A percentile compares a stretch with the other conserved stretches of the same genome.
Evolutionary conservation across 2,329 filamentous ascomycete species (phyloP).

Genomic region (Penicillium crustosum): DNA sequence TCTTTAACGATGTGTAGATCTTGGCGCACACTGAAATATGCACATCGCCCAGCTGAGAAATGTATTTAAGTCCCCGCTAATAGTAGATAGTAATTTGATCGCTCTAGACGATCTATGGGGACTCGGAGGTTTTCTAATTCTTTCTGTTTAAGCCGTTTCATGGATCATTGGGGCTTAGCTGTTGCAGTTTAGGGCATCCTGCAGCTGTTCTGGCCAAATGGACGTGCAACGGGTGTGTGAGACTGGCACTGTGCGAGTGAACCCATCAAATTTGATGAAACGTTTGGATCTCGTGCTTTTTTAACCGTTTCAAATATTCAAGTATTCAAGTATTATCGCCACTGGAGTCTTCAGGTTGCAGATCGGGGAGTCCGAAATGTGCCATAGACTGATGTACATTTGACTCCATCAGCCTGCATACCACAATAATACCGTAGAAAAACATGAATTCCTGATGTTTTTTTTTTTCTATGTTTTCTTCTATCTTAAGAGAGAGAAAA

Average conservation of each 20-base stretch:
- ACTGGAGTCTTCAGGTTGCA: slow-evolving; percentile 11
- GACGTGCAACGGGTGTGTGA: slow-evolving; percentile 26
- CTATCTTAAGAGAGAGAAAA: background rate
- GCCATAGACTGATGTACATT: too few relatives aligned
- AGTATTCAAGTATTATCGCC: slow-evolving; percentile 8
- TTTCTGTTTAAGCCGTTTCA: slow-evolving; percentile 16
- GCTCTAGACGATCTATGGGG: slow-evolving; percentile 6
- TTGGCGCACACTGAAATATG: slow-evolving; percentile 9
- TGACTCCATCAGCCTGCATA: slow-evolving; percentile 12
- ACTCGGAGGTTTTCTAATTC: background rate
- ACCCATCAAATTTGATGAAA: slow-evolving; percentile 15
- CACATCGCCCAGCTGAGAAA: slow-evolving; percentile 9
- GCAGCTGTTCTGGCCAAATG: slow-evolving; percentile 25
- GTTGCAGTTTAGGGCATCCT: slow-evolving; percentile 30
- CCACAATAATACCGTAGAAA: slow-evolving; percentile 9
- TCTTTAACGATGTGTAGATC: background rate
- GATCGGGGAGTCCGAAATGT: slow-evolving; percentile 23
- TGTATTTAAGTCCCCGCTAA: slow-evolving; percentile 2
- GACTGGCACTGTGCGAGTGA: slow-evolving; percentile 19
- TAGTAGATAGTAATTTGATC: background rate
- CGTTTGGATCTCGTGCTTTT: slow-evolving; percentile 5
- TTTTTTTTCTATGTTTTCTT: background rate
- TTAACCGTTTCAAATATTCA: slow-evolving; percentile 15
- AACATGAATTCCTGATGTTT: background rate
- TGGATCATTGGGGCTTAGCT: slow-evolving; percentile 38